phyloP scores from a whole-genome alignment of 768 basidiomycete genomes.

The Suillus subaureus region DNA sequence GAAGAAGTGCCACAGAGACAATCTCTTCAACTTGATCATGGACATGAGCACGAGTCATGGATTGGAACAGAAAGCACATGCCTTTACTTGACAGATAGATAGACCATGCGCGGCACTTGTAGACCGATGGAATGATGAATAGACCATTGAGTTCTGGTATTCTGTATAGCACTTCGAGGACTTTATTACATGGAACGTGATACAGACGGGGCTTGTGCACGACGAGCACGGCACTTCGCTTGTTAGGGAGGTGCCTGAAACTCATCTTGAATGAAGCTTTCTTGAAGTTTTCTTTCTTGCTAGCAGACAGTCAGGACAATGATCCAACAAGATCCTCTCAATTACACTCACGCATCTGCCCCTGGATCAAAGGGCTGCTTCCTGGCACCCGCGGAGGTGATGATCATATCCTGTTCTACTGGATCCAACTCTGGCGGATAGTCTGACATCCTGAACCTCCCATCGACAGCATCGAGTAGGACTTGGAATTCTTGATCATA shows the following conservation, averaged over 20 bases:
- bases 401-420: conserved; percentile 25
- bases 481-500: conserved; percentile 26
- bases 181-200: conserved; percentile 20
- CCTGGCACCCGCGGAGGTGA: conserved; percentile 27
- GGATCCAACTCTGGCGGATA: conserved; percentile 18
- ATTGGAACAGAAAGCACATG: neutral
- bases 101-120: conserved; percentile 35
- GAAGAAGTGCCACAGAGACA: conserved; percentile 27
- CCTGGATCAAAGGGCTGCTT: conserved; percentile 11
- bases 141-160: conserved; percentile 30
- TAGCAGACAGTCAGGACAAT: neutral
- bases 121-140: conserved; percentile 33
- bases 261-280: conserved; percentile 34
- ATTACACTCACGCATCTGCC: conserved; percentile 24
- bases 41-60: conserved; percentile 6
- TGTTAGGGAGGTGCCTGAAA: conserved; percentile 34
- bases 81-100: conserved; percentile 36
- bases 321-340: neutral
- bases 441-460: conserved; percentile 12
- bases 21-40: conserved; percentile 24
- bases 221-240: conserved; percentile 35
- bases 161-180: conserved; percentile 29
- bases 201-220: conserved; percentile 30
- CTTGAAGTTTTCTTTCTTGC: conserved; percentile 26
- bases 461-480: conserved; percentile 16